These are phyloP conservation scores for Leccinum obscurum DNA, from an alignment of 768 basidiomycete genomes.

Conservation along the genomic window DNA sequence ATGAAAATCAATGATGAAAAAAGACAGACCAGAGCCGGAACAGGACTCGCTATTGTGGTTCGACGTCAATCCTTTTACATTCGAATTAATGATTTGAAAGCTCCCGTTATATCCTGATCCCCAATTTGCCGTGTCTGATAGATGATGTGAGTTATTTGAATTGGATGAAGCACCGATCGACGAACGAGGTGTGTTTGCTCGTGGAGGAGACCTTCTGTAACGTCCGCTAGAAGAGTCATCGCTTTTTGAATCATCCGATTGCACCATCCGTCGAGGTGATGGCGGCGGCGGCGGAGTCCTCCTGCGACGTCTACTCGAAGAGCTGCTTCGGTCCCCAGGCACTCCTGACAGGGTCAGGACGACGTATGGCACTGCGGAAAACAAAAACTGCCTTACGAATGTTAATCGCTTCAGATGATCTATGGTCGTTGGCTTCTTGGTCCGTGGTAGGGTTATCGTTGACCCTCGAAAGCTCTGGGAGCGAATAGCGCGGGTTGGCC, in stretches of 20 bases:
- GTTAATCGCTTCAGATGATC: neutral
- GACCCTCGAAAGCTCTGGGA: neutral
- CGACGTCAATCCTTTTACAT: conserved; percentile 3
- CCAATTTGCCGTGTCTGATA: neutral
- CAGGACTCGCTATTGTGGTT: conserved; percentile 6
- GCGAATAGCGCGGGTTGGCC: neutral
- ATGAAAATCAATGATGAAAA: neutral
- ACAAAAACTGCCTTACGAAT: conserved; percentile 1
- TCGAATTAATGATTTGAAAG: neutral
- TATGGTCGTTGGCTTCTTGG: neutral
- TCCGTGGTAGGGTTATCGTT: neutral
- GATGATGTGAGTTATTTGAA: neutral
- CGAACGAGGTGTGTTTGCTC: neutral
- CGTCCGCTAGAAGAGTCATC: no score
- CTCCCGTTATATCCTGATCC: neutral
- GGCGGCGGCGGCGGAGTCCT: conserved; percentile 1
- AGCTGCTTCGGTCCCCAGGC: neutral
- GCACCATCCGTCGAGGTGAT: neutral
- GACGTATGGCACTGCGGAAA: neutral
- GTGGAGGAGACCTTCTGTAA: no score
- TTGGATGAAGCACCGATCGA: neutral
- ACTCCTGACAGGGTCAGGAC: conserved; percentile 6
- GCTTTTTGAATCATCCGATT: neutral
- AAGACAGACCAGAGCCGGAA: conserved; percentile 15
- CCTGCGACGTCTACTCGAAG: conserved; percentile 2